Conservation (phyloP, 2,329 filamentous ascomycete species). For the Talaromyces sp. region DNA sequence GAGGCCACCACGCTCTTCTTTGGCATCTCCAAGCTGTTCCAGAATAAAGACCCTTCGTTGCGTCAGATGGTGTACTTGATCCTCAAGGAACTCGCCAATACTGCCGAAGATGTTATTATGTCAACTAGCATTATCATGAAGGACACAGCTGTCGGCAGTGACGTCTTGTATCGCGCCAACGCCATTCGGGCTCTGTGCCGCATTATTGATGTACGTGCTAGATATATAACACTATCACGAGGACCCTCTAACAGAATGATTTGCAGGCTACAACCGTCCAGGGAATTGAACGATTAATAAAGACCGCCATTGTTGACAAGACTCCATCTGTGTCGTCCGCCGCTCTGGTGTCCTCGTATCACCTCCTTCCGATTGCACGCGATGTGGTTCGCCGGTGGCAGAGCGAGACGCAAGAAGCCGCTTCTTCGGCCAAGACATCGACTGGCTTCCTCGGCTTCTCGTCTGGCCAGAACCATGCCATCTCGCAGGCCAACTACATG, state of each 20-base stretch:
- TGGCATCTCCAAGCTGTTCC: constrained; percentile 97
- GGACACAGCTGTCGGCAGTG: constrained; percentile 91
- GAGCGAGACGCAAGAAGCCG: constrained; percentile 95
- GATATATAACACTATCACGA: constrained; percentile 6
- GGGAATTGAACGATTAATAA: constrained; percentile 96
- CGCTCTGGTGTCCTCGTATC: constrained; percentile 92
- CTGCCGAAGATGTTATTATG: constrained; percentile 99
- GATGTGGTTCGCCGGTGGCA: constrained; percentile 98
- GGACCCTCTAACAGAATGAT: constrained; percentile 12
- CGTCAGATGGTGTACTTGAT: constrained; percentile 98
- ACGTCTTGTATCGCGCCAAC: constrained; percentile 90
- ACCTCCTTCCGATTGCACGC: constrained; percentile 89
- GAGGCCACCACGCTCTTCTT: constrained; percentile 99
- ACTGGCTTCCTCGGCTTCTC: constrained; percentile 89
- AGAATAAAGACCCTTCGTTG: constrained; percentile 97
- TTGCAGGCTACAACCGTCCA: constrained; percentile 83
- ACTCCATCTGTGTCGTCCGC: constrained; percentile 95
- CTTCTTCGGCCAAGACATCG: constrained; percentile 80
- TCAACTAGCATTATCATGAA: constrained; percentile 99
- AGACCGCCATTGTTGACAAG: constrained; percentile 98
- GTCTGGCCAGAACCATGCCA: constrained; percentile 63
- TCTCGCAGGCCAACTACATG: constrained; percentile 87
- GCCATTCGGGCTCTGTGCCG: constrained; percentile 92
- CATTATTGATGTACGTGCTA: constrained; percentile 76
- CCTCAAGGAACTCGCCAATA: constrained; percentile 93